Evolutionary conservation across 2,329 filamentous ascomycete species (phyloP).

Genomic region (Lecanicillium sp.): DNA sequence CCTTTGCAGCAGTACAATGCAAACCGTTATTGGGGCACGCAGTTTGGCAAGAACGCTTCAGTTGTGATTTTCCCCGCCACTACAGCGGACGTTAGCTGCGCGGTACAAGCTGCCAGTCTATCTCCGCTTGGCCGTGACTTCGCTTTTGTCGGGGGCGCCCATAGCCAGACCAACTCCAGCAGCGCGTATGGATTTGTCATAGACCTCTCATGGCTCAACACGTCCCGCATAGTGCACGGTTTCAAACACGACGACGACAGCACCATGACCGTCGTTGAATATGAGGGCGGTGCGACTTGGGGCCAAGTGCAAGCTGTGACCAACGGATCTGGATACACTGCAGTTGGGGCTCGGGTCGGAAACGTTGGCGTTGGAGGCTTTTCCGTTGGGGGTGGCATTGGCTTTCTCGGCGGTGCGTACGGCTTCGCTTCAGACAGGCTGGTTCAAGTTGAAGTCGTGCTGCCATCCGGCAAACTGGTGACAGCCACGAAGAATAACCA

Average conservation of each 20-base stretch:
- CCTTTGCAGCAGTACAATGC: slow-evolving; percentile 8
- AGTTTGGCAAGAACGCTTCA: slow-evolving; percentile 10
- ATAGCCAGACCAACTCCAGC: slow-evolving; percentile 6
- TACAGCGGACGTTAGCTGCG: slow-evolving; percentile 7
- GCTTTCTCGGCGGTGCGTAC: slow-evolving; percentile 33
- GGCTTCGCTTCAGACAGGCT: slow-evolving; percentile 39
- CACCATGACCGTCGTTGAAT: slow-evolving; percentile 6
- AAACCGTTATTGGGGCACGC: slow-evolving; percentile 9
- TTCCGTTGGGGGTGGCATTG: slow-evolving; percentile 38
- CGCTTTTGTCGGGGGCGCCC: slow-evolving; percentile 8
- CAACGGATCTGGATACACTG: slow-evolving; percentile 9
- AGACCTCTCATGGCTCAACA: slow-evolving; percentile 10
- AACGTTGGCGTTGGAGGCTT: slow-evolving; percentile 36
- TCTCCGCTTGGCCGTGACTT: slow-evolving; percentile 5
- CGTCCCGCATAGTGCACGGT: slow-evolving; percentile 1
- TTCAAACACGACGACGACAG: background rate
- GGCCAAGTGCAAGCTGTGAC: slow-evolving; percentile 8
- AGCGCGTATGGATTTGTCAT: slow-evolving; percentile 8
- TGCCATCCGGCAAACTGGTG: slow-evolving; percentile 34
- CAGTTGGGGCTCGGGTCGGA: slow-evolving; percentile 28
- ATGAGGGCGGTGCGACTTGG: slow-evolving; percentile 10
- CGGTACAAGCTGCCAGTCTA: slow-evolving; percentile 5
- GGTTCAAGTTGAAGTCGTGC: slow-evolving; percentile 34
- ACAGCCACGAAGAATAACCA: slow-evolving; percentile 22
- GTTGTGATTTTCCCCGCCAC: slow-evolving; percentile 9